Base-by-base conservation (phyloP, 148 eudicot genomes). In the Diospyros kaki region DNA sequence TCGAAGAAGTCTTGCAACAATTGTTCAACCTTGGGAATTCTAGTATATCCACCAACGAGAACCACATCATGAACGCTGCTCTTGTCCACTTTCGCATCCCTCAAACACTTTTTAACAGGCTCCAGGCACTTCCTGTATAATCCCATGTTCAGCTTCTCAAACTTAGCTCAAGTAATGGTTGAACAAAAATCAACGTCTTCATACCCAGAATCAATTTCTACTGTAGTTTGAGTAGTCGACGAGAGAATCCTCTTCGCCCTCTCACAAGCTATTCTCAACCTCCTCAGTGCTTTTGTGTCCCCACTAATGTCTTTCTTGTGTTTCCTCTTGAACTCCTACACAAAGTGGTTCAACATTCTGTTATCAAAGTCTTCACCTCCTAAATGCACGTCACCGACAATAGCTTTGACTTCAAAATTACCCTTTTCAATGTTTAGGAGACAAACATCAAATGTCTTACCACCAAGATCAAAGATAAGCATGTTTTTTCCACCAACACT, bases 61-160 rank as follows among this genome's bases (percentile, higher is more conserved):
- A 72, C 75, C 54, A 72, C 75, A 18, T 72, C 75, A 55, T 72
- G 75, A 7, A 72, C 55, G 10, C 38, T 72, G 5, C 66, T 44
- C 39, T 72, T 72, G 48, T 72, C 75, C 75, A 72, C 59, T 55
- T 72, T 72, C 7, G 75, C 75, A 46, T 72, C 75, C 55, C 66
- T 72, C 75, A 72, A 18, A 60, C 75, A 72, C 66, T 72, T 72
- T 66, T 72, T 66, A 54, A 72, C 75, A 6, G 75, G 75, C 55
- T 72, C 75, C 75, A 72, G 59, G 45, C 75, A 72, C 66, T 59
- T 72, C 50, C 75, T 72, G 75, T 59, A 72, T 46, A 72, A 72
- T 59, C 60, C 75, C 75, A 72, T 72, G 44, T 72, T 72, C 66
- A 72, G 17, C 66, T 72, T 66, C 56, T 72, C 75, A 60, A 72